Base-by-base conservation (phyloP, 1,284 basidiomycete species). In the Boletus albobrunnescens region DNA sequence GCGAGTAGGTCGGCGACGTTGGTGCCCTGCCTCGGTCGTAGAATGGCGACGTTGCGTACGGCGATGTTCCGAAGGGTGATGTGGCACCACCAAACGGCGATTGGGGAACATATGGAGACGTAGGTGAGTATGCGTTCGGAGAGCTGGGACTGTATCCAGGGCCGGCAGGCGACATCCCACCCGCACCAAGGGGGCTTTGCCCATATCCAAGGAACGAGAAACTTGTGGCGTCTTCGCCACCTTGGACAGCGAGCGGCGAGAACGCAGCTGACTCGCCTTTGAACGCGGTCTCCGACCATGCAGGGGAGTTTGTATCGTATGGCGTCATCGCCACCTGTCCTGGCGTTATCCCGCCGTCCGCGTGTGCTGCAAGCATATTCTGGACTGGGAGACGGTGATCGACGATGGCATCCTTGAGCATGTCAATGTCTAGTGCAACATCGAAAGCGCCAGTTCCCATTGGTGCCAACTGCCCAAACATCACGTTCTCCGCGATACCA, bases 361-460 rank as follows among this genome's bases (percentile, higher is more conserved):
- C 78, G 56, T 85, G 86, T 22, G 82, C 83, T 14, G 82, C 82
- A 53, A 92, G 73, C 84, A 91, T 87, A 38, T 82, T 84, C 61
- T 91, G 87, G 27, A 93, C 85, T 0, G 94, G 94, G 49, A 97
- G 74, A 36, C 93, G 87, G 63, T 95, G 92, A 67, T 99, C 96
- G 47, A 98, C 91, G 48, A 99, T 94, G 41, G 97, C 95, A 55
- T 99, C 95, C 77, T 98, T 96, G 60, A 99, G 78, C 93, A 98
- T 96, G 58, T 95, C 91, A 57, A 98, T 89, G 70, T 99, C 96
- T 41, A 99, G 78, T 1, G 93, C 87, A 42, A 99, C 90, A 46
- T 98, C 95, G 65, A 98, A 98, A 6, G 93, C 82, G 12, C 93
- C 93, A 0, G 93, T 94, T 42, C 93, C 93, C 92, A 95, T 94